Conservation (phyloP, 495 filamentous ascomycete species). For the Hyaloscypha variabilis region DNA sequence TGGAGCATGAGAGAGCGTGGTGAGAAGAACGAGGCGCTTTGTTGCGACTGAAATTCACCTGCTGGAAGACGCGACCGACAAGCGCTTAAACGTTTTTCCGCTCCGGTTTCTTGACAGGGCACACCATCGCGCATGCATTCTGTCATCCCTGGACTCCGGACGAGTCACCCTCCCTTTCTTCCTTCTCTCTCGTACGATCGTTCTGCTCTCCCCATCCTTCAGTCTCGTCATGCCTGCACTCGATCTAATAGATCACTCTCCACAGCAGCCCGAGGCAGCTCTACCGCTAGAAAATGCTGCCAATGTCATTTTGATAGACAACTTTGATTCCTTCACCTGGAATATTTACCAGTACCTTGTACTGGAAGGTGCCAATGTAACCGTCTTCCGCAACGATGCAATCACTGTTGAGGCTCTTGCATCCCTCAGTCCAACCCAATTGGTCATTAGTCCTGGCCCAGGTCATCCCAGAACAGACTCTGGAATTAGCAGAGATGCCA, state of each 20-base stretch:
- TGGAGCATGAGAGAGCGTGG: constrained; percentile 24
- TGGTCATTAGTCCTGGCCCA: constrained; percentile 93
- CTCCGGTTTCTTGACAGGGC: neutral
- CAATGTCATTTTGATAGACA: constrained; percentile 95
- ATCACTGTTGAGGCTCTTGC: constrained; percentile 83
- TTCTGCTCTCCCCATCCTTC: neutral
- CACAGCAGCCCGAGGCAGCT: constrained; percentile 73
- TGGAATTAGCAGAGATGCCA: constrained; percentile 88
- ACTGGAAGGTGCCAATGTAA: constrained; percentile 87
- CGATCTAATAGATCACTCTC: constrained; percentile 81
- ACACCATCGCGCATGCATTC: too few relatives aligned
- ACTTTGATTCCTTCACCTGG: constrained; percentile 99
- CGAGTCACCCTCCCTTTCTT: neutral
- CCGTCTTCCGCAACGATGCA: constrained; percentile 90
- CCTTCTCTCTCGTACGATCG: neutral
- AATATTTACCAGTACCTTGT: constrained; percentile 98
- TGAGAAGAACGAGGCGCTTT: neutral
- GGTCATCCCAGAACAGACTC: constrained; percentile 90
- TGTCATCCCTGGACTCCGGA: neutral
- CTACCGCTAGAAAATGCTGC: constrained; percentile 72
- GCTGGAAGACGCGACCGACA: constrained; percentile 1
- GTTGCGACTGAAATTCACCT: neutral
- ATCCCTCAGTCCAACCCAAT: constrained; percentile 80
- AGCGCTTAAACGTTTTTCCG: neutral
- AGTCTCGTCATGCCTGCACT: constrained; percentile 38